phyloP scores from a whole-genome alignment of 1,139 yeast genomes.

The Wickerhamiella infanticola region DNA sequence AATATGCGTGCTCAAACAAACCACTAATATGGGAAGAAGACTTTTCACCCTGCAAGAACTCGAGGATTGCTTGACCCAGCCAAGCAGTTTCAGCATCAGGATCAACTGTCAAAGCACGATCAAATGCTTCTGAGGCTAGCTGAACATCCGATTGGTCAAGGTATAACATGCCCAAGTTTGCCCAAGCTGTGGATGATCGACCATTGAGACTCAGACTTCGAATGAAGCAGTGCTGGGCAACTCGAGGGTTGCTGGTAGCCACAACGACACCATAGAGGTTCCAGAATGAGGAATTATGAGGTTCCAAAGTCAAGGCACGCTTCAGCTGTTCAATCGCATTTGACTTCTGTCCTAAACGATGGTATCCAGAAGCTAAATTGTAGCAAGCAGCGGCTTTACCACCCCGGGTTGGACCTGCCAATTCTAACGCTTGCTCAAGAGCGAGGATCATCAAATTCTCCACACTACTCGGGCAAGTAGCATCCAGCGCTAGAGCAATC shows the following conservation, averaged over 20 bases:
- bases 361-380: constrained; percentile 3
- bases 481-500: background rate
- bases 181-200: constrained; percentile 59
- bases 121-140: constrained; percentile 59
- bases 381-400: constrained; percentile 5
- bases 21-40: constrained; percentile 31
- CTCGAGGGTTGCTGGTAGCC: constrained; percentile 43
- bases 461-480: background rate
- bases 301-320: constrained; percentile 55
- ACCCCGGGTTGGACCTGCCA: constrained; percentile 1
- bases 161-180: constrained; percentile 66
- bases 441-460: background rate
- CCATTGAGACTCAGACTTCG: constrained; percentile 61
- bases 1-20: constrained; percentile 61
- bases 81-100: constrained; percentile 71
- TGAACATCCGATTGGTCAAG: constrained; percentile 51
- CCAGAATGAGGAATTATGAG: constrained; percentile 64
- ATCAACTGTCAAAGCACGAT: constrained; percentile 63
- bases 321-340: constrained; percentile 42
- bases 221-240: constrained; percentile 85
- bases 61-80: constrained; percentile 70
- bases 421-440: constrained; percentile 1
- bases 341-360: background rate
- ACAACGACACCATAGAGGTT: constrained; percentile 62
- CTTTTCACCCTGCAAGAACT: constrained; percentile 41